phyloP scores from a whole-genome alignment of 2,329 filamentous ascomycete genomes.

The Zymoseptoria pseudotritici region DNA sequence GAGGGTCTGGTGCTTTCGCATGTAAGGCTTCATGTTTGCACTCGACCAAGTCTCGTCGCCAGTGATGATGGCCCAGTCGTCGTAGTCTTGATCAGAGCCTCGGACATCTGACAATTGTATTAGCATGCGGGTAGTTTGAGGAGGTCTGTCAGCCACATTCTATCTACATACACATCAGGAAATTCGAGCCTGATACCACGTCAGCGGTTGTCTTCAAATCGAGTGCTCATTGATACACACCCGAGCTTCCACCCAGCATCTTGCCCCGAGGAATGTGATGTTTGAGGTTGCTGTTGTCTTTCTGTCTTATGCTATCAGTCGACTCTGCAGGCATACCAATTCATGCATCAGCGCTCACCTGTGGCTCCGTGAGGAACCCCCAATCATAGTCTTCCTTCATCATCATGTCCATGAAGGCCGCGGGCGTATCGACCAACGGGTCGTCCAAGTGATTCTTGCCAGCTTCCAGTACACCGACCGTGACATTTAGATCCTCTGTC shows the following conservation, averaged over 20 bases:
- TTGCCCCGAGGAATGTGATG: slow-evolving; percentile 22
- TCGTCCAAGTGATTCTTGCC: slow-evolving; percentile 20
- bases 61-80: slow-evolving; percentile 39
- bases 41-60: slow-evolving; percentile 42
- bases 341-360: neutral
- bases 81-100: slow-evolving; percentile 39
- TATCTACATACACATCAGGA: slow-evolving; percentile 5
- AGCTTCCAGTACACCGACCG: slow-evolving; percentile 28
- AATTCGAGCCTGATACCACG: neutral
- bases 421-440: slow-evolving; percentile 17
- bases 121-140: slow-evolving; percentile 31
- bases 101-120: slow-evolving; percentile 29
- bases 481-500: slow-evolving; percentile 22
- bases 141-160: neutral
- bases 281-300: neutral
- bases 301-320: neutral
- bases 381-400: slow-evolving; percentile 9
- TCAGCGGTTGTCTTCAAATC: neutral
- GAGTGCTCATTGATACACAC: neutral
- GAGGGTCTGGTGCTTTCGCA: slow-evolving; percentile 33
- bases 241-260: slow-evolving; percentile 27
- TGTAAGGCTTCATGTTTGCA: slow-evolving; percentile 40
- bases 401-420: slow-evolving; percentile 11
- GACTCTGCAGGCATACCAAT: neutral
- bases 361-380: slow-evolving; percentile 7